Conservation (phyloP, 441 rosid species). For the Monsonia emarginata region DNA sequence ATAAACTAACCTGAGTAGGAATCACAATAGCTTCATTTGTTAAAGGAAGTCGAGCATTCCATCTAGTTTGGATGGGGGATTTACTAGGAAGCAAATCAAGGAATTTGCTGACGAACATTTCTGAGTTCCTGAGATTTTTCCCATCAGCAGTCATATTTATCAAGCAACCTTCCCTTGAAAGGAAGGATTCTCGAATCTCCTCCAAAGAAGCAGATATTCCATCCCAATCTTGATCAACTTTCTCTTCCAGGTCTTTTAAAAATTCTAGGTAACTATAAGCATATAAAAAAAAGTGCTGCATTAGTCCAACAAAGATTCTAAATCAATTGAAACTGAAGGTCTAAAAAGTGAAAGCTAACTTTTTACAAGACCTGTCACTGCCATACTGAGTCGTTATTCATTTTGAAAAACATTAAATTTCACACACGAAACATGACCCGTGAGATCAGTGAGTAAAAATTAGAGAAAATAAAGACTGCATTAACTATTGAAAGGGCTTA, state of each 20-base stretch:
- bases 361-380: not conserved
- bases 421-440: not conserved
- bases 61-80: conserved; percentile 30
- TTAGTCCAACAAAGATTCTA: conserved; percentile 7
- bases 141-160: conserved; percentile 86
- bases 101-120: conserved; percentile 55
- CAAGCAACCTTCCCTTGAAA: conserved; percentile 68
- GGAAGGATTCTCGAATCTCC: conserved; percentile 65
- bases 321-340: not conserved
- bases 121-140: conserved; percentile 45
- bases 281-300: conserved; percentile 13
- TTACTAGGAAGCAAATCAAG: conserved; percentile 74
- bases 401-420: not conserved
- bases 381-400: not conserved
- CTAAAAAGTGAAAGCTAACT: not conserved
- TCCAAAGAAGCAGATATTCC: conserved; percentile 78
- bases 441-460: not conserved
- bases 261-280: conserved; percentile 67
- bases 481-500: conserved; percentile 14
- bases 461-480: conserved; percentile 3
- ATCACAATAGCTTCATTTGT: conserved; percentile 79
- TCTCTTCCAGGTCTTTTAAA: conserved; percentile 60
- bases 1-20: conserved; percentile 67
- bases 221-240: conserved; percentile 79
- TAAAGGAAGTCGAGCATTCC: conserved; percentile 51